These are phyloP conservation scores for Trichosporon inkin DNA, from an alignment of 1,284 basidiomycete genomes.

Conservation along the genomic window DNA sequence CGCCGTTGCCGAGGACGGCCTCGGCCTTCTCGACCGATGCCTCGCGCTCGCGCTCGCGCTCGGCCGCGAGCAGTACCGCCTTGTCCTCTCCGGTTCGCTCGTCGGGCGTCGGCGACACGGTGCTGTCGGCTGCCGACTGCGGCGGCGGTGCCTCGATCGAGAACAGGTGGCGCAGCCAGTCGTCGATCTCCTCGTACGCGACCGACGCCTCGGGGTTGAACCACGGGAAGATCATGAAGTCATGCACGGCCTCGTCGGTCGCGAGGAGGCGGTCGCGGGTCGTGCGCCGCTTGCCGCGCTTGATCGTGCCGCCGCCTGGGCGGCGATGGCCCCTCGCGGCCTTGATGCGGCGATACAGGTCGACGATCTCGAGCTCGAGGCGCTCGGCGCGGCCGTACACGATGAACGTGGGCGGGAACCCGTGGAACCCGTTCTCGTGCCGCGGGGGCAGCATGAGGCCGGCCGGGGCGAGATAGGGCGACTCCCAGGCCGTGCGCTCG, in stretches of 20 bases:
- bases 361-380: slow-evolving; percentile 33
- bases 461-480: slow-evolving; percentile 40
- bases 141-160: slow-evolving; percentile 12
- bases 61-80: neutral
- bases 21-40: slow-evolving; percentile 1
- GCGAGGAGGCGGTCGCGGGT: slow-evolving; percentile 27
- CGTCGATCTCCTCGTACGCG: slow-evolving; percentile 37
- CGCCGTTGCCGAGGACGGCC: neutral
- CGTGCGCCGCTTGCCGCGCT: neutral
- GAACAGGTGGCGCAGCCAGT: slow-evolving; percentile 37
- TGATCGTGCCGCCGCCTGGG: neutral
- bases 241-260: slow-evolving; percentile 39
- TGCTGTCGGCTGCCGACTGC: slow-evolving; percentile 11
- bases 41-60: neutral
- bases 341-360: slow-evolving; percentile 34
- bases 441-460: slow-evolving; percentile 30
- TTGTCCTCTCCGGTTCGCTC: neutral
- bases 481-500: slow-evolving; percentile 30
- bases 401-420: slow-evolving; percentile 42
- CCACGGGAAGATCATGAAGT: slow-evolving; percentile 47
- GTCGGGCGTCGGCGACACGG: neutral
- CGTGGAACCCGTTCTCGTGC: slow-evolving; percentile 21
- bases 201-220: slow-evolving; percentile 36
- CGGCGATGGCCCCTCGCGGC: slow-evolving; percentile 16
- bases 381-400: slow-evolving; percentile 44